These are phyloP conservation scores for Acanthamoeba castellanii DNA, from an alignment of 208 protist genomes.

Conservation along the genomic window DNA sequence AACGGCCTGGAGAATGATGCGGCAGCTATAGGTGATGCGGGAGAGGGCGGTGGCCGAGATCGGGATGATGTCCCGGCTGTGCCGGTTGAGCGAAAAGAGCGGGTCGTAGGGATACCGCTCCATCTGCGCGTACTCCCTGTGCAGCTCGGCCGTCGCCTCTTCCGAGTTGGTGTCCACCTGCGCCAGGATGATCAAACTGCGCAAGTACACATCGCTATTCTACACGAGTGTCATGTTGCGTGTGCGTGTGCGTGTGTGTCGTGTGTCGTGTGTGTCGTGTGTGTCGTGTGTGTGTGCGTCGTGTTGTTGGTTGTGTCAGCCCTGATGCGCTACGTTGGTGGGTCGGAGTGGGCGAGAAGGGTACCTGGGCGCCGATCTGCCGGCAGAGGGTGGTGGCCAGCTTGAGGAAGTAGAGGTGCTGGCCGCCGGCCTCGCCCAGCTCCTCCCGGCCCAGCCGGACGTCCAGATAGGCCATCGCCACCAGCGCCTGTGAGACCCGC, in stretches of 20 bases:
- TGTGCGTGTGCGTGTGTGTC: background rate
- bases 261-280: too few relatives aligned
- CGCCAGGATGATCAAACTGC: background rate
- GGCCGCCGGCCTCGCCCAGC: background rate
- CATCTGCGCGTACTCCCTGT: background rate
- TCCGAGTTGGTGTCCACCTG: conserved; percentile 3
- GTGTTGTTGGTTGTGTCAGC: background rate
- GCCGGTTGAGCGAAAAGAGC: background rate
- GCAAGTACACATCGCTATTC: conserved; percentile 12
- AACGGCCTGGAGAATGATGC: background rate
- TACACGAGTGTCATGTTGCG: background rate
- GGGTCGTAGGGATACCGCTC: background rate
- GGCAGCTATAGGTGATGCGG: background rate
- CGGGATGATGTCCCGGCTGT: background rate
- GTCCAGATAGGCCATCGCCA: background rate
- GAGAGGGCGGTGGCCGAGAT: background rate
- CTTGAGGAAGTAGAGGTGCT: background rate
- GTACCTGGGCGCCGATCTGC: background rate
- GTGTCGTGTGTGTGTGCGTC: too few relatives aligned
- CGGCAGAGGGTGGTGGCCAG: background rate
- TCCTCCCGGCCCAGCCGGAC: background rate
- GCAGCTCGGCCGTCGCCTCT: background rate
- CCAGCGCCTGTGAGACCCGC: background rate
- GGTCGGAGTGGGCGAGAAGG: background rate
- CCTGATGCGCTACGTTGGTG: background rate